These are phyloP conservation scores for Hyphodiscus hymeniophilus DNA, from an alignment of 495 filamentous ascomycete species.

Conservation along the genomic window DNA sequence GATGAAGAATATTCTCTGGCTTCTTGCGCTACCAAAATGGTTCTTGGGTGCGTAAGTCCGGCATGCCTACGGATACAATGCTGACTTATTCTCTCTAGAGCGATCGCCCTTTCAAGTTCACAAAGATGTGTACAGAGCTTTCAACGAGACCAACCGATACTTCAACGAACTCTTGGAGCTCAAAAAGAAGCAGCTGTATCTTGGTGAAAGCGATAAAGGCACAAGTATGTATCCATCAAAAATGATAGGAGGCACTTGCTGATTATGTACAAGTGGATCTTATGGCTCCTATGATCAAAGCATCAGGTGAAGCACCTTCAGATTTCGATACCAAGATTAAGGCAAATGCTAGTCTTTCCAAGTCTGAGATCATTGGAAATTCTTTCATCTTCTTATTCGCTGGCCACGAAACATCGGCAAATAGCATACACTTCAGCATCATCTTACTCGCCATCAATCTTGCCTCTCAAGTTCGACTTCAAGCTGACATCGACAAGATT, in stretches of 20 bases:
- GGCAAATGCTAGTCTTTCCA: background rate
- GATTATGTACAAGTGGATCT: background rate
- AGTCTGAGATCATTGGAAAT: constrained; percentile 56
- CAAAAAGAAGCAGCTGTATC: constrained; percentile 9
- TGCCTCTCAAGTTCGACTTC: constrained; percentile 46
- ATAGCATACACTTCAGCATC: constrained; percentile 51
- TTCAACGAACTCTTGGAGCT: constrained; percentile 13
- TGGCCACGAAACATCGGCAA: constrained; percentile 67
- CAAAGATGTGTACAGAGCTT: constrained; percentile 3
- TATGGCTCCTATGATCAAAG: constrained; percentile 8
- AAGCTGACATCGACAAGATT: constrained; percentile 51
- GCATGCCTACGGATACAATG: background rate
- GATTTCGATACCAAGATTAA: constrained; percentile 7
- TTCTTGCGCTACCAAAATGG: constrained; percentile 44
- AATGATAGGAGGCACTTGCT: background rate
- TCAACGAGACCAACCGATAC: constrained; percentile 10
- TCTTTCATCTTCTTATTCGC: constrained; percentile 65
- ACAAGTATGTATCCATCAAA: constrained; percentile 17
- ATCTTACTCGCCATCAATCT: constrained; percentile 50
- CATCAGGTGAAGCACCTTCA: constrained; percentile 4
- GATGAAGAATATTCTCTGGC: constrained; percentile 42
- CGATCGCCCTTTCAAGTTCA: constrained; percentile 12
- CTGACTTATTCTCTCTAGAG: constrained; percentile 5
- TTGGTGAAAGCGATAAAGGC: constrained; percentile 5
- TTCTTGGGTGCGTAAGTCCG: constrained; percentile 28